phyloP scores from a whole-genome alignment of 129 eudicot species.

The Chrysanthemum seticuspe region DNA sequence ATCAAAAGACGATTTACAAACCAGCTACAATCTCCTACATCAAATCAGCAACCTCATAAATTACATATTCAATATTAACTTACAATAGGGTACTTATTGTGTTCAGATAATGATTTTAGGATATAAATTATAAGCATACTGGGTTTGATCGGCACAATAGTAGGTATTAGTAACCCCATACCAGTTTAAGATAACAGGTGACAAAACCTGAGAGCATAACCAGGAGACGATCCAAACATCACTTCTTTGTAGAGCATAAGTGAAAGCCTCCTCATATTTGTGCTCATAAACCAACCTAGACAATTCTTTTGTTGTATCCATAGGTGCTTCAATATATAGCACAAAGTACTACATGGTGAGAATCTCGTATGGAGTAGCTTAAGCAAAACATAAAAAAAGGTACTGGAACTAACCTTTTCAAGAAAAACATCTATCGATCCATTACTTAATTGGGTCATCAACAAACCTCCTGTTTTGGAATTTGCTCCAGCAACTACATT shows the following conservation, averaged over 20 bases:
- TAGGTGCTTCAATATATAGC: constrained; percentile 65
- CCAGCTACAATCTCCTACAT: too few relatives aligned
- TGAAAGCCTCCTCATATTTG: too few relatives aligned
- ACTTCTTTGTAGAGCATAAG: constrained; percentile 81
- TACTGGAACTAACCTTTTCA: constrained; percentile 55
- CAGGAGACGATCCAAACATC: constrained; percentile 88
- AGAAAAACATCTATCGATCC: constrained; percentile 64
- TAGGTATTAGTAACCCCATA: too few relatives aligned
- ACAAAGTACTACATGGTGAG: neutral
- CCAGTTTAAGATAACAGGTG: too few relatives aligned
- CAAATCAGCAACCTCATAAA: too few relatives aligned
- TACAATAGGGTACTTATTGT: too few relatives aligned
- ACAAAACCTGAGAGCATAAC: constrained; percentile 87
- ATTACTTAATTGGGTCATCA: constrained; percentile 63
- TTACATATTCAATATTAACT: too few relatives aligned
- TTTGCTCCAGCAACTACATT: constrained; percentile 69
- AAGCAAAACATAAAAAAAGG: neutral
- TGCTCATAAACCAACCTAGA: constrained; percentile 48
- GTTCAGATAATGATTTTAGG: too few relatives aligned
- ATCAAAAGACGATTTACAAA: too few relatives aligned
- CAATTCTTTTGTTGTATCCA: constrained; percentile 88
- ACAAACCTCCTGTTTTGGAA: constrained; percentile 44
- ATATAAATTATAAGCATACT: too few relatives aligned
- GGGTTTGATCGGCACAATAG: too few relatives aligned
- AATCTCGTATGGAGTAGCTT: neutral